Evolutionary conservation across 352 stramenopile genomes (phyloP).

Genomic region (Globisporangium nunn): DNA sequence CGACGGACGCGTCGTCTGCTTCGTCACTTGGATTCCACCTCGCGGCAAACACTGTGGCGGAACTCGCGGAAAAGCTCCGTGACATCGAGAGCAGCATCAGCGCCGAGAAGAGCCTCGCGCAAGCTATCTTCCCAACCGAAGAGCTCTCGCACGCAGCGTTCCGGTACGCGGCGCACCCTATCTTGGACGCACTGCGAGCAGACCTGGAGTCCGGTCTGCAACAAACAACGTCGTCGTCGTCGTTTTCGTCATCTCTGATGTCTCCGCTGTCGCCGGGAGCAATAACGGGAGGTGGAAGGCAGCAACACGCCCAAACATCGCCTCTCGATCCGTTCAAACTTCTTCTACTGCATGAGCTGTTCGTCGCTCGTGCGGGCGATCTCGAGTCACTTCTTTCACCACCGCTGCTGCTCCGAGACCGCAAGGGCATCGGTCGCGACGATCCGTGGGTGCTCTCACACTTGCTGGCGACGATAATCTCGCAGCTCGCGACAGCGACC

Average conservation of each 20-base stretch:
- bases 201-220: conserved; percentile 29
- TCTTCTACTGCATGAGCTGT: conserved; percentile 47
- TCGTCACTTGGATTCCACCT: conserved; percentile 32
- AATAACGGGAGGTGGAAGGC: conserved; percentile 3
- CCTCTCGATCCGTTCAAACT: conserved; percentile 42
- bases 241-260: background rate
- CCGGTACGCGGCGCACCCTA: conserved; percentile 33
- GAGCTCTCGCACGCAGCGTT: conserved; percentile 60
- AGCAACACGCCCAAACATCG: conserved; percentile 11
- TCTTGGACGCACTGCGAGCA: conserved; percentile 51
- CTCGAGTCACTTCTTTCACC: conserved; percentile 38
- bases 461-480: conserved; percentile 28
- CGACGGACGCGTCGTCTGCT: conserved; percentile 2
- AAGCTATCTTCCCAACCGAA: conserved; percentile 48
- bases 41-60: conserved; percentile 15
- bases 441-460: conserved; percentile 64
- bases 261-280: background rate
- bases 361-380: conserved; percentile 22
- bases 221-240: background rate
- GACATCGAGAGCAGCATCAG: conserved; percentile 54
- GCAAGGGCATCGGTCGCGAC: conserved; percentile 45
- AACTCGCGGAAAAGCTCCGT: conserved; percentile 26
- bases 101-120: conserved; percentile 46
- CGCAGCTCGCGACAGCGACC: conserved; percentile 29
- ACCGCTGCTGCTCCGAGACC: conserved; percentile 57